Evolutionary conservation across 148 eudicot genomes (phyloP), one percentile per base, ranked within the genome.

Genomic region (Silene conica): DNA sequence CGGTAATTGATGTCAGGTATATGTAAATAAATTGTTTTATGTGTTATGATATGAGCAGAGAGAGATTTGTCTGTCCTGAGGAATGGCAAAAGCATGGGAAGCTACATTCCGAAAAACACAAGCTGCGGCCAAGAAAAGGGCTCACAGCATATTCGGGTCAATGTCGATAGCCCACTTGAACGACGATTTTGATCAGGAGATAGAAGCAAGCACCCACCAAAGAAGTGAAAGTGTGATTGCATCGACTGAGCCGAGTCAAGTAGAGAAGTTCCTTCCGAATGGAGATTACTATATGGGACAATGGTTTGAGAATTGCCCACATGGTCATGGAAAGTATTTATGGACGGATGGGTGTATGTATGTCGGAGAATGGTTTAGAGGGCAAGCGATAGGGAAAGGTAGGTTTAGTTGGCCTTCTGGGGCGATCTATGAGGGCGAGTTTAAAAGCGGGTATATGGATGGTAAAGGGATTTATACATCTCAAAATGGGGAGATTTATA

Each of bases 321-420:
- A 92, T 62, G 99, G 99, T 0, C 69, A 67, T 2, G 97, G 99
- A 0, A 95, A 89, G 70, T 95, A 95, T 66, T 73, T 87, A 77
- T 95, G 97, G 97, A 86, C 83, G 0, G 99, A 95, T 45, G 96
- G 99, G 28, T 95, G 97, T 50, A 85, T 86, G 85, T 90, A 95
- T 70, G 78, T 88, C 15, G 99, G 99, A 3, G 99, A 90, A 34
- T 95, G 97, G 97, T 85, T 81, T 55, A 71, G 86, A 61, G 99
- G 99, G 5, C 95, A 95, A 71, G 87, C 89, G 0, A 90, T 87
- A 79, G 99, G 99, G 4, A 87, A 77, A 82, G 99, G 99, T 15
- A 72, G 73, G 72, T 95, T 95, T 74, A 89, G 85, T 75, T 95
- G 99, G 99, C 97, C 99, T 56, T 87, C 90, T 0, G 97, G 97